Evolutionary conservation across 345 rosid species (phyloP).

Genomic region (Alliaria petiolata): DNA sequence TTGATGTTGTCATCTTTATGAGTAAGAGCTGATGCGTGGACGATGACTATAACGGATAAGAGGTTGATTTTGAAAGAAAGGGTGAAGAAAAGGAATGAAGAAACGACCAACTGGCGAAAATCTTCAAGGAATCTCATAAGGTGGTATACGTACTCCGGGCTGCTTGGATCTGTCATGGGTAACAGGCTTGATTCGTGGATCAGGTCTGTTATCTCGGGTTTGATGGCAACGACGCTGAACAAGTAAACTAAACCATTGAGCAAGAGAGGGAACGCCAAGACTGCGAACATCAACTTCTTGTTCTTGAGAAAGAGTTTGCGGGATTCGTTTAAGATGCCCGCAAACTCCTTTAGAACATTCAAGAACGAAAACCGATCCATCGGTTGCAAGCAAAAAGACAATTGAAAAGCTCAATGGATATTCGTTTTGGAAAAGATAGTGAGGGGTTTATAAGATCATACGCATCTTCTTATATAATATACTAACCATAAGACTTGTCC

Average conservation of each 20-base stretch:
- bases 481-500: neutral
- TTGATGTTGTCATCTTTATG: slow-evolving; percentile 21
- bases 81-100: slow-evolving; percentile 20
- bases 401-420: neutral
- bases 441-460: slow-evolving; percentile 4
- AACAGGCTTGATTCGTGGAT: slow-evolving; percentile 16
- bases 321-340: slow-evolving; percentile 38
- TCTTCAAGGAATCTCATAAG: slow-evolving; percentile 20
- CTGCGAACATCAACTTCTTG: slow-evolving; percentile 36
- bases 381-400: neutral
- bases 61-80: slow-evolving; percentile 15
- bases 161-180: slow-evolving; percentile 27
- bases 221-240: slow-evolving; percentile 28
- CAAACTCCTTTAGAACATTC: slow-evolving; percentile 17
- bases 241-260: slow-evolving; percentile 28
- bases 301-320: slow-evolving; percentile 40
- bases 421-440: neutral
- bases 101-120: slow-evolving; percentile 12
- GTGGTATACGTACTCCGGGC: slow-evolving; percentile 24
- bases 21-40: slow-evolving; percentile 37
- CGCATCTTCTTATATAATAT: slow-evolving; percentile 11
- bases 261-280: slow-evolving; percentile 31
- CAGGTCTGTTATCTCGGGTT: slow-evolving; percentile 26
- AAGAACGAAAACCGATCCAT: slow-evolving; percentile 8
- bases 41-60: slow-evolving; percentile 27